Base-by-base conservation (phyloP, 169 alveolate genomes). In the Plasmodium reichenowi region DNA sequence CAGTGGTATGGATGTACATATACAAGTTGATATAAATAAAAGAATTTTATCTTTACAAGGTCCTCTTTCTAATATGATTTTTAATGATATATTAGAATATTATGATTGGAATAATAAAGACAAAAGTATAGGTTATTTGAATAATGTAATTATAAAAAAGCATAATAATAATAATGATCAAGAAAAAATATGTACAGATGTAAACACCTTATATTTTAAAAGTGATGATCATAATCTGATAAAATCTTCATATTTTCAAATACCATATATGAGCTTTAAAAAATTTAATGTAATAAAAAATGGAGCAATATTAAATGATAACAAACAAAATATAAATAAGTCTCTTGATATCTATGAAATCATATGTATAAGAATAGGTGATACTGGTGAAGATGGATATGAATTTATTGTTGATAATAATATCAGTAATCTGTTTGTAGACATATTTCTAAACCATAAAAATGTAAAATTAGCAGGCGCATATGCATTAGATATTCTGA, bases 341-440 rank as follows among this genome's bases (percentile, higher is more conserved):
- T 20, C 50, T 13, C 6, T 60, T 29, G 29, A 93, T 54, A 52
- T 50, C 6, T 88, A 88, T 12, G 76, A 59, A 68, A 76, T 93
- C 13, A 48, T 59, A 7, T 88, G 95, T 17, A 48, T 76, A 45
- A 59, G 94, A 50, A 72, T 89, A 26, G 88, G 94, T n/a, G 96
- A 93, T 60, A 93, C 92, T 0, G 95, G 94, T n/a, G 96, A 93
- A 68, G 96, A 93, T 45, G 96, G 96, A 3, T 88, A 88, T 66
- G 95, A 93, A 88, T 60, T 93, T 66, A 43, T 93, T 13, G 91
- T 88, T 56, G 93, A 91, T 60, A 60, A 78, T 32, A 88, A 60
- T 60, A 71, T 72, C 22, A 76, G 87, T 24, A 58, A 48, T 58
- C 56, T 38, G 12, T 76, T 72, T 59, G 72, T 59, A 13, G 54